Percentiles rank a stretch among this genome's conserved stretches.
Evolutionary conservation across 345 rosid genomes (phyloP).

Genomic region (Nephelium lappaceum): DNA sequence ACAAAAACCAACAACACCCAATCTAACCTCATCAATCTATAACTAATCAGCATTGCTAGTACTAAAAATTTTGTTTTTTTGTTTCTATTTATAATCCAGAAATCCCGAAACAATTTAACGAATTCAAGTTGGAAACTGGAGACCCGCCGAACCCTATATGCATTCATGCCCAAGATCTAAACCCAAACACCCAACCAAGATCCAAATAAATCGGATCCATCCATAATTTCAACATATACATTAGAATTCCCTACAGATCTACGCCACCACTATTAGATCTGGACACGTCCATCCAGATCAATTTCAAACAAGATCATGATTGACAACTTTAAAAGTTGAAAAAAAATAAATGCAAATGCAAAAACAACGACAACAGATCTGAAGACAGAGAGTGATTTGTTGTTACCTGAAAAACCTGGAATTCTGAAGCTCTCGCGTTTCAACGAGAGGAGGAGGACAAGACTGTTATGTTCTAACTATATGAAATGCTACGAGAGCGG

Average conservation of each 20-base stretch:
- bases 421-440: neutral
- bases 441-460: neutral
- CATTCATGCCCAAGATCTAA: constrained; percentile 4
- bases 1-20: no score
- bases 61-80: no score
- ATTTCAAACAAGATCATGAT: neutral
- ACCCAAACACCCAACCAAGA: neutral
- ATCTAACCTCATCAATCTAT: no score
- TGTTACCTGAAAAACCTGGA: neutral
- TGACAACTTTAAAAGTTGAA: neutral
- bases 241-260: neutral
- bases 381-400: neutral
- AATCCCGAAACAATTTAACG: no score
- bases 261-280: neutral
- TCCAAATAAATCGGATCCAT: constrained; percentile 7
- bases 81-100: no score
- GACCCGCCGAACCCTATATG: no score
- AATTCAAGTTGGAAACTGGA: no score
- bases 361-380: neutral
- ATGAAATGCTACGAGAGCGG: constrained; percentile 11
- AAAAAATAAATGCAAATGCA: neutral
- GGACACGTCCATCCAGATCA: neutral
- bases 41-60: no score
- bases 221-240: neutral
- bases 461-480: neutral